A percentile compares a stretch with the other conserved stretches of the same genome.
Evolutionary conservation across 1,284 basidiomycete species (phyloP).

Genomic region (Fomitopsis betulina): DNA sequence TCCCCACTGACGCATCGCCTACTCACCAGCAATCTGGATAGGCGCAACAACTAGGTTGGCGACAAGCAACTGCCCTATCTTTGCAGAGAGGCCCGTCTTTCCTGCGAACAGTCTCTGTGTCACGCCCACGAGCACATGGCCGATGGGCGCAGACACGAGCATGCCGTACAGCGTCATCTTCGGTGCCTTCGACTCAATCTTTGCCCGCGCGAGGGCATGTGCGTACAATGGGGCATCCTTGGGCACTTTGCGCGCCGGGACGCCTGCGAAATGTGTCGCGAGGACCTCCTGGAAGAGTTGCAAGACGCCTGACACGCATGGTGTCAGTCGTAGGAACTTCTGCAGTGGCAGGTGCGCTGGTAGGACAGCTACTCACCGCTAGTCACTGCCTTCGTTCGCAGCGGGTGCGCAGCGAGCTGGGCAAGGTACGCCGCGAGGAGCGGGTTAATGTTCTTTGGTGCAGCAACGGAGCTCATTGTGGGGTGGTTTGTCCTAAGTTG

Average conservation of each 20-base stretch:
- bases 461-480: constrained; percentile 30
- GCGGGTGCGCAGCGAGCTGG: constrained; percentile 59
- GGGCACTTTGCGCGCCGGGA: constrained; percentile 44
- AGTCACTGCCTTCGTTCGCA: constrained; percentile 73
- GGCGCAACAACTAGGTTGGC: constrained; percentile 80
- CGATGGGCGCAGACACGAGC: constrained; percentile 80
- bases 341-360: background rate
- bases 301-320: constrained; percentile 43
- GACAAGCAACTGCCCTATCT: constrained; percentile 71
- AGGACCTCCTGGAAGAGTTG: constrained; percentile 81
- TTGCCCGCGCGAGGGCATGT: constrained; percentile 50
- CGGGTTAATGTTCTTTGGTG: constrained; percentile 38
- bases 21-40: constrained; percentile 67
- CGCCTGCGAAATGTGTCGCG: constrained; percentile 63
- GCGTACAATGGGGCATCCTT: constrained; percentile 51
- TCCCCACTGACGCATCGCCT: background rate
- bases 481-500: background rate
- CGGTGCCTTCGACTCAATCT: constrained; percentile 60
- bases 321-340: background rate
- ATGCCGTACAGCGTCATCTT: constrained; percentile 87
- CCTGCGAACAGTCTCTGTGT: constrained; percentile 78
- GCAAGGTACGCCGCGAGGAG: constrained; percentile 61
- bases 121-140: constrained; percentile 67
- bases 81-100: constrained; percentile 62
- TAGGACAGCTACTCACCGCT: constrained; percentile 39